Evolutionary conservation across 345 rosid species (phyloP), one percentile per base, ranked within the genome.

Genomic region (Eucalyptus sideroxylon): DNA sequence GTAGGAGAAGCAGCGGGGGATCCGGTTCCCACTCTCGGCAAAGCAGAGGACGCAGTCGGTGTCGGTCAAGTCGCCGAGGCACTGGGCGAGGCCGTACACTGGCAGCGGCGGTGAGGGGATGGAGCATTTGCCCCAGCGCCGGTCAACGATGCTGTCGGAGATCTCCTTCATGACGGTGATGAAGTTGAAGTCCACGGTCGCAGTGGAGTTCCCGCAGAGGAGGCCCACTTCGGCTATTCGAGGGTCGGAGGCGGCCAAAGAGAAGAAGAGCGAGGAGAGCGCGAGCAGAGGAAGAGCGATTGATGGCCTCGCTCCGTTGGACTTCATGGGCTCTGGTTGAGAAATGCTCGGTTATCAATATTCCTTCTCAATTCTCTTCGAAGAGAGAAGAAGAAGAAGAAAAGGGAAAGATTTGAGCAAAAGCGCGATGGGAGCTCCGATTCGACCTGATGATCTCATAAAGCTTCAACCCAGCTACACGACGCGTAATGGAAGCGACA

Each of bases 41-140:
- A 91, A 93, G 90, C 96, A 95, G 83, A 55, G 45, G 5, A 91
- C 90, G 89, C 96, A 95, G 55, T 93, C 92, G 14, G 92, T 47
- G 62, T 31, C 86, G 5, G 93, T 88, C 85, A 95, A 92, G 86
- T 95, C 94, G 89, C 88, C 49, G 8, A 91, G 94, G 89, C 97
- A 95, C 86, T 95, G 96, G 15, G 92, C 88, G 13, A 94, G 89
- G 12, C 90, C 93, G 55, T 92, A 90, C 7, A 95, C 89, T 15
- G 69, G 21, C 9, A 94, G 93, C 16, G 87, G 50, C 8, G 90
- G 88, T 11, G 50, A 47, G 27, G 87, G 69, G 50, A 91, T 17
- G 67, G 88, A 91, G 86, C 62, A 88, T 13, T 80, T 42, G 2
- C 91, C 95, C 90, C 90, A 91, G 4, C 30, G 49, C 8, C 31